Base-by-base conservation (phyloP, 2,329 filamentous ascomycete genomes). In the Apiospora phragmitis region DNA sequence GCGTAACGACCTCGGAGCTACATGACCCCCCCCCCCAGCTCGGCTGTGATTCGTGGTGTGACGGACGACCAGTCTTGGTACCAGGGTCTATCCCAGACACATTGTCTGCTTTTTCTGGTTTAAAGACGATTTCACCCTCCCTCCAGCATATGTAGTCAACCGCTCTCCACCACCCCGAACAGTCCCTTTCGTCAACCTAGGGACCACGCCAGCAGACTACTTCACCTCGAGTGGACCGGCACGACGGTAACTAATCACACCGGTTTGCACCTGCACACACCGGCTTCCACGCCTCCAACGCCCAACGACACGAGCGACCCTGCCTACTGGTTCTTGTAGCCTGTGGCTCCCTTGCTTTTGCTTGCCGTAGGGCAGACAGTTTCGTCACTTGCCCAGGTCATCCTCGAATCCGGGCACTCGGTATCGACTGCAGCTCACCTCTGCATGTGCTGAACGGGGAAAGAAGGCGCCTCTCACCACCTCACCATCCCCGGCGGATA, bases 341-440 rank as follows among this genome's bases (percentile, higher is more conserved):
- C 29, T 59, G 51, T 59, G 26, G 32, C 29, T n/a, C 55, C 55
- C 18, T 62, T 62, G 55, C 55, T 62, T 62, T 62, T 62, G 55
- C 55, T 62, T 62, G 55, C 32, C 55, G 38, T 42, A 67, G 65
- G 65, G 42, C 65, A 67, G 38, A 67, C 38, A 16, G 11, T 26
- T 62, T 62, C 55, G 55, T 32, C 65, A 67, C 42, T 26, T 21
- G n/a, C n/a, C 65, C 42, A 45, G 38, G 41, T 6, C 65, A 9
- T 45, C 12, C 24, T 67, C 65, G 65, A 67, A 67, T 21, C 65
- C 65, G 65, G 65, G 65, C 65, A 67, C 65, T 67, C 65, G 65
- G 65, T 67, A 67, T 67, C 41, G 38, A 32, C 38, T 26, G 65
- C 65, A 67, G 38, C 42, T 67, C 38, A 38, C 21, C 55, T 62